These are phyloP conservation scores for Trichoderma sp. DNA, from an alignment of 2,329 filamentous ascomycete genomes.

Conservation along the genomic window DNA sequence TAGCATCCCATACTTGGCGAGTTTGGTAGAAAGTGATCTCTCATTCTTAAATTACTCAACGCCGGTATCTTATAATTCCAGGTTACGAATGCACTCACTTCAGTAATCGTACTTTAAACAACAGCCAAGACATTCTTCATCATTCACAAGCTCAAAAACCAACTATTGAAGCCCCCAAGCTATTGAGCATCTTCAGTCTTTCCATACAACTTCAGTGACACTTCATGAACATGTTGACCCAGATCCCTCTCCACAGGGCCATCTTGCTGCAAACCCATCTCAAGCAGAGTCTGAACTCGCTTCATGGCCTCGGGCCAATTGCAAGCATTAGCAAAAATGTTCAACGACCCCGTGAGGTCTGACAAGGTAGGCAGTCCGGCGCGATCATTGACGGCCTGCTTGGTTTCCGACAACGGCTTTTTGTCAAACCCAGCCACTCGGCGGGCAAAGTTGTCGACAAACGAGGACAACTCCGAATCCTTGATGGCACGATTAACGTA, in stretches of 20 bases:
- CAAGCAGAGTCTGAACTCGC: background rate
- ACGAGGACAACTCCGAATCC: background rate
- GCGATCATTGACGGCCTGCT: slow-evolving; percentile 2
- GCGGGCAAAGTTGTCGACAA: slow-evolving; percentile 6
- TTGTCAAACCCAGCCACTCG: slow-evolving; percentile 11
- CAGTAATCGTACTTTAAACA: background rate
- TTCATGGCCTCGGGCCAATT: slow-evolving; percentile 2
- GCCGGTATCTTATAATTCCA: background rate
- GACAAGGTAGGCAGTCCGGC: background rate
- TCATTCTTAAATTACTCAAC: background rate
- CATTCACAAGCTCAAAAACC: background rate
- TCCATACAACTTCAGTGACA: slow-evolving; percentile 2
- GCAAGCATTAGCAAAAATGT: background rate
- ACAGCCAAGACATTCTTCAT: background rate
- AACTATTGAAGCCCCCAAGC: background rate
- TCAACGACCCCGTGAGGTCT: background rate
- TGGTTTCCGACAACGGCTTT: slow-evolving; percentile 7
- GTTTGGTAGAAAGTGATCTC: background rate
- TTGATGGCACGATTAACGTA: slow-evolving; percentile 15
- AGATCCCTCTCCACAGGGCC: background rate
- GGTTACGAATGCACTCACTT: background rate
- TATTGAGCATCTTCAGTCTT: slow-evolving; percentile 1
- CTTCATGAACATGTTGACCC: background rate
- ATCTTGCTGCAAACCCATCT: slow-evolving; percentile 1
- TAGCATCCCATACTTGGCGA: too few species aligned